These are phyloP conservation scores for Phallus indusiatus DNA, from an alignment of 768 basidiomycete species.

Conservation along the genomic window DNA sequence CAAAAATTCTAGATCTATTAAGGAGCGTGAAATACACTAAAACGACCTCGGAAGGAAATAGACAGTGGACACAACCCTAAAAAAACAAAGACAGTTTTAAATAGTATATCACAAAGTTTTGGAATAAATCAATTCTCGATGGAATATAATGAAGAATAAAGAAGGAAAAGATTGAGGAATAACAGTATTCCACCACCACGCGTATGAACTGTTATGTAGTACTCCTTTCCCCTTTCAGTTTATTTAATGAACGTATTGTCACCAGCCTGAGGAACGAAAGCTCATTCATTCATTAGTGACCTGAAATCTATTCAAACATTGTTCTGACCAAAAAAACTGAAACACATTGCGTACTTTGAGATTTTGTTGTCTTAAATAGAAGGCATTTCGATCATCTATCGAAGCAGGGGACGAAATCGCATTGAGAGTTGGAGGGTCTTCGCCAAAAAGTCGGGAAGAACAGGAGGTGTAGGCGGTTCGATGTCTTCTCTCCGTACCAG, in stretches of 20 bases:
- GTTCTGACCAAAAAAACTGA: not conserved
- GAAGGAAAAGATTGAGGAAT: not conserved
- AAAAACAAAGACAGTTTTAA: too few species aligned
- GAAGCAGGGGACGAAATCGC: not conserved
- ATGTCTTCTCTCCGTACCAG: not conserved
- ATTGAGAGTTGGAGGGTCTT: not conserved
- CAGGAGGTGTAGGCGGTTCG: not conserved
- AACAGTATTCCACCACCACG: not conserved
- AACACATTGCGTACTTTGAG: not conserved
- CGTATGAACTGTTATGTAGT: not conserved
- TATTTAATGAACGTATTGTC: not conserved
- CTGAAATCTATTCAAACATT: not conserved
- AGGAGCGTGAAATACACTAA: too few species aligned
- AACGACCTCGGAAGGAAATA: not conserved
- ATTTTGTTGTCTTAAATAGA: not conserved
- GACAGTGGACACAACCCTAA: not conserved
- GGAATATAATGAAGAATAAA: not conserved
- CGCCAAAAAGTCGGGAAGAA: not conserved
- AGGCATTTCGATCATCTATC: not conserved
- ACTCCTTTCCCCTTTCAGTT: not conserved
- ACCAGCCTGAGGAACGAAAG: not conserved
- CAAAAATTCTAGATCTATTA: too few species aligned
- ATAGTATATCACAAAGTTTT: too few species aligned
- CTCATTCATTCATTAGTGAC: constrained; percentile 3
- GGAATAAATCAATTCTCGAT: not conserved